Conservation (phyloP, 768 basidiomycete species). For the Leccinum variicolor region DNA sequence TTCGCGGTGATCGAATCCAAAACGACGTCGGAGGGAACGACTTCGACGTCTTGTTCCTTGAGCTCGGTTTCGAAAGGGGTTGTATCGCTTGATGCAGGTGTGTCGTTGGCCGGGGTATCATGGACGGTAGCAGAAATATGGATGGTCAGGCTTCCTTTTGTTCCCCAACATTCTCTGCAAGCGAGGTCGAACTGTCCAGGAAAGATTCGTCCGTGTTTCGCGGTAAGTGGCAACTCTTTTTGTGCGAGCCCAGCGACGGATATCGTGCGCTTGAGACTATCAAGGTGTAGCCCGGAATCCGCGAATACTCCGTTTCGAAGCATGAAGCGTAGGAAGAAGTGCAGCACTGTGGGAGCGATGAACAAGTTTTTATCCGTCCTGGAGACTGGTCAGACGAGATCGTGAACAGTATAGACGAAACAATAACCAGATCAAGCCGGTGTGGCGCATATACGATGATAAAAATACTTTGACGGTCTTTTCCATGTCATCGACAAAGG, state of each 20-base stretch:
- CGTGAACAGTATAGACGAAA: background rate
- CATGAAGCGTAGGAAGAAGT: constrained; percentile 46
- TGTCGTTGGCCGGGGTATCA: background rate
- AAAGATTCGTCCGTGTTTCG: constrained; percentile 35
- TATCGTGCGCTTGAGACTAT: constrained; percentile 43
- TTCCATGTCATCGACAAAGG: constrained; percentile 64
- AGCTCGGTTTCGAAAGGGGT: constrained; percentile 37
- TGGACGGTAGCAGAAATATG: constrained; percentile 12
- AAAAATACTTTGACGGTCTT: constrained; percentile 61
- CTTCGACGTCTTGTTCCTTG: constrained; percentile 31
- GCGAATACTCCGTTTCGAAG: constrained; percentile 41
- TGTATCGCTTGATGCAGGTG: background rate
- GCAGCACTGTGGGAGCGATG: constrained; percentile 40
- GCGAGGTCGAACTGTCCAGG: constrained; percentile 46
- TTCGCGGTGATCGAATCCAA: constrained; percentile 28
- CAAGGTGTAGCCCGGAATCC: constrained; percentile 19
- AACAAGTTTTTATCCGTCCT: constrained; percentile 43
- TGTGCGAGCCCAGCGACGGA: constrained; percentile 37
- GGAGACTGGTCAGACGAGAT: constrained; percentile 10
- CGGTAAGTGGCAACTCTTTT: constrained; percentile 41
- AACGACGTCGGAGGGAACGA: constrained; percentile 20
- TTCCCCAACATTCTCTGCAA: constrained; percentile 50
- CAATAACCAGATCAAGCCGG: constrained; percentile 62
- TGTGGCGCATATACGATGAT: constrained; percentile 61
- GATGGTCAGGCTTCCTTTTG: constrained; percentile 31